Percentiles rank a stretch among this genome's conserved stretches.
Conservation (phyloP, 257 asterid species). For the Lithospermum erythrorhizon region DNA sequence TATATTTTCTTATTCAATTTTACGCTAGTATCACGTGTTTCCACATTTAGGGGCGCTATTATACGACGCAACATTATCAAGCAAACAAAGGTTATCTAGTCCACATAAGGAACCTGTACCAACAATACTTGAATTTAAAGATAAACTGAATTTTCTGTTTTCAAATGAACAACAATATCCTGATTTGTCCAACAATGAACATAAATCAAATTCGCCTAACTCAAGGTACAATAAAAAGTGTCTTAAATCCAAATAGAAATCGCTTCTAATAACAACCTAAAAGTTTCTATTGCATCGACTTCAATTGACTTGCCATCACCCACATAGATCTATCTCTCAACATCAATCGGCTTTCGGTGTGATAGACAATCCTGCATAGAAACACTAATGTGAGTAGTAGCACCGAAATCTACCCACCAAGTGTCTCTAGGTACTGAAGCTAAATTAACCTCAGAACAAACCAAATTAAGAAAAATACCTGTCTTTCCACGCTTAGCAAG, state of each 20-base stretch:
- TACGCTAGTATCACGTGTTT: neutral
- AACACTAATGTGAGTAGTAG: too few relatives aligned
- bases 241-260: too few relatives aligned
- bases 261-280: too few relatives aligned
- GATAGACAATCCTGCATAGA: neutral
- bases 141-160: too few relatives aligned
- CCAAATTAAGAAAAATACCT: neutral
- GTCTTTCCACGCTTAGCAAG: neutral
- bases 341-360: slow-evolving; percentile 1
- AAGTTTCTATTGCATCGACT: too few relatives aligned
- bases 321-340: neutral
- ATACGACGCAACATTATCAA: neutral
- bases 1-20: neutral
- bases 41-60: neutral
- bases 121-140: too few relatives aligned
- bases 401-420: too few relatives aligned
- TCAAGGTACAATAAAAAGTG: neutral
- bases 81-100: too few relatives aligned
- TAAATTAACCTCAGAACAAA: neutral
- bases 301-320: too few relatives aligned
- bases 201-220: neutral
- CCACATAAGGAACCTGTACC: too few relatives aligned
- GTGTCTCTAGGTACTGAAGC: too few relatives aligned
- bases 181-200: neutral
- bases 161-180: slow-evolving; percentile 1